Evolutionary conservation across 805 yeast genomes (phyloP), one percentile per base, ranked within the genome.

Genomic region (Myxozyma mucilagina): DNA sequence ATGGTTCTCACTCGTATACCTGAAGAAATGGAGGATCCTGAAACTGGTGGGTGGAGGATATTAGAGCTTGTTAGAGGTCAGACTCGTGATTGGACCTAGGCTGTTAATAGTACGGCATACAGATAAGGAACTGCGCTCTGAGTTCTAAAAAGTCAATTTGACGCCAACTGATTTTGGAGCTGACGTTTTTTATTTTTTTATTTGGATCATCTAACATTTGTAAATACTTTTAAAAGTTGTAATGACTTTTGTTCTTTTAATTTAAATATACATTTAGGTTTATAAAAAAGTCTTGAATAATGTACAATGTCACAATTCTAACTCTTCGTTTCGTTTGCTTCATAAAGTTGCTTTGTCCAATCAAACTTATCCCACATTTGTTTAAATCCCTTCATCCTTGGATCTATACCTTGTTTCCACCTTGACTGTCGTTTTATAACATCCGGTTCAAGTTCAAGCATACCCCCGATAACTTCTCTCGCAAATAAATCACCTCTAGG

Each of bases 21-120:
- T 2, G 99, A 92, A 75, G 91, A 92, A 63, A 84, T 94, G 71
- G 96, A 86, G 65, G 89, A 94, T 73, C 82, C 83, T 56, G 92
- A 86, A 71, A 94, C 99, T 29, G 96, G 90, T 72, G 99, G 99
- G 38, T 94, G 99, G 99, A 90, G 89, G 79, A 85, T 94, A 59
- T 75, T 93, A 71, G 98, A 93, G 78, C 89, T 93, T 73, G 97
- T 90, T 54, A 86, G 97, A 72, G 97, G 97, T 67, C 93, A 90
- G 51, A 87, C 96, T 43, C 86, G 96, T 78, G 87, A 86, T 61
- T 91, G 87, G 83, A 84, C 86, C 45, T 84, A 70, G 57, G 18
- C 41, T 31, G 18, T 1, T 24, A 24, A 24, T 24, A 24, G 29
- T 24, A 24, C 29, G 29, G 29, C 29, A 24, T n/a, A n/a, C n/a